A percentile compares a stretch with the other conserved stretches of the same genome.
These are phyloP conservation scores for Hanseniaspora gamundiae DNA, from an alignment of 1,139 yeast genomes.

Conservation along the genomic window DNA sequence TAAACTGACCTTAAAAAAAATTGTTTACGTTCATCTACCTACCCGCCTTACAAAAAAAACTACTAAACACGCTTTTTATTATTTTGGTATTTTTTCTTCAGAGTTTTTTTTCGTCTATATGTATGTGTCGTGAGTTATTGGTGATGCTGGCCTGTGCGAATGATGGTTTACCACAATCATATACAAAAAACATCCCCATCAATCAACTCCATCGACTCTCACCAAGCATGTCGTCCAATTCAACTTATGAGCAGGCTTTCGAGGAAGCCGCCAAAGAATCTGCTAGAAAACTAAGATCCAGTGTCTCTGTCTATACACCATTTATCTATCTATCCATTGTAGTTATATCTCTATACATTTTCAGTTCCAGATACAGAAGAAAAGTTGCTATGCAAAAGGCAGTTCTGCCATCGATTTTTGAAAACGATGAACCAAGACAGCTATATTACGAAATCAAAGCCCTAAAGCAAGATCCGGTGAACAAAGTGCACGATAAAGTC, in stretches of 20 bases:
- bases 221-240: slow-evolving; percentile 3
- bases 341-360: slow-evolving; percentile 57
- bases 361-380: slow-evolving; percentile 59
- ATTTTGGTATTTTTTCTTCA: no score
- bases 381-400: slow-evolving; percentile 40
- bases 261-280: slow-evolving; percentile 14
- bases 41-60: no score
- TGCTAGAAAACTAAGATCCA: slow-evolving; percentile 12
- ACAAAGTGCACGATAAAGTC: slow-evolving; percentile 66
- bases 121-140: no score
- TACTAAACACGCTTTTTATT: no score
- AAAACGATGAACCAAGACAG: slow-evolving; percentile 52
- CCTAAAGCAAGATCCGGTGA: slow-evolving; percentile 27
- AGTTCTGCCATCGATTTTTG: slow-evolving; percentile 56
- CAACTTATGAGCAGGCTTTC: slow-evolving; percentile 10
- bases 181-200: no score
- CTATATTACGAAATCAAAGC: slow-evolving; percentile 49
- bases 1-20: not conserved
- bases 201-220: no score
- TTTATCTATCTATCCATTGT: slow-evolving; percentile 64
- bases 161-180: no score
- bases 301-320: slow-evolving; percentile 78
- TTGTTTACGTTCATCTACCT: no score
- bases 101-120: no score
- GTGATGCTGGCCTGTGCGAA: no score